phyloP scores from a whole-genome alignment of 2,329 filamentous ascomycete species.

The Cordyceps javanica region DNA sequence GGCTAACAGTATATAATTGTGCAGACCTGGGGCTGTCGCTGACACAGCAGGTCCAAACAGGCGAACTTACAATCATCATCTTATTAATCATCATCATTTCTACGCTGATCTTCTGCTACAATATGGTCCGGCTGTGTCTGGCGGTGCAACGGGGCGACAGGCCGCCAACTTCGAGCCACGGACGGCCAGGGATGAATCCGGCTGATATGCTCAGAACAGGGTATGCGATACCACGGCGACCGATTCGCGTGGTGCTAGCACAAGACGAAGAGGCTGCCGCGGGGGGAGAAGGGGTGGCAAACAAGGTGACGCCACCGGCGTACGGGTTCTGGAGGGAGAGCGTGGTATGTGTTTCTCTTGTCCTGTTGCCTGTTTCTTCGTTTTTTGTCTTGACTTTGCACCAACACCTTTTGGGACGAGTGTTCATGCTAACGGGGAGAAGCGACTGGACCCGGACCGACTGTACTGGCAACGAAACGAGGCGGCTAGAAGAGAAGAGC shows the following conservation, averaged over 20 bases:
- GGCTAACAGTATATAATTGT: not conserved
- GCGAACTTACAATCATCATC: conserved; percentile 73
- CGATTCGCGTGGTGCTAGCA: conserved; percentile 70
- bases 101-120: conserved; percentile 75
- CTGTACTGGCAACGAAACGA: conserved; percentile 73
- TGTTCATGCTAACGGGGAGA: conserved; percentile 13
- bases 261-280: conserved; percentile 68
- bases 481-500: conserved; percentile 21
- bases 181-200: not conserved
- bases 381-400: not conserved
- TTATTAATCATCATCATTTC: conserved; percentile 70
- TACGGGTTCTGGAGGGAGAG: conserved; percentile 82
- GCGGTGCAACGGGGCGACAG: conserved; percentile 47
- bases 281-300: conserved; percentile 47
- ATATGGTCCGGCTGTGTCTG: conserved; percentile 67
- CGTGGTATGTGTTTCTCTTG: conserved; percentile 52
- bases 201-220: conserved; percentile 34
- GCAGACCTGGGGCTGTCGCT: conserved; percentile 68
- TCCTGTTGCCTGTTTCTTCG: not conserved
- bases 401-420: no score
- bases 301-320: conserved; percentile 65
- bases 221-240: conserved; percentile 63
- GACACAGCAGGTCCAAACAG: conserved; percentile 54
- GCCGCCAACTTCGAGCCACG: conserved; percentile 14
- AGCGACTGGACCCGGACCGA: conserved; percentile 73